Base-by-base conservation (phyloP, 169 alveolate species). In the Babesia ovata region DNA sequence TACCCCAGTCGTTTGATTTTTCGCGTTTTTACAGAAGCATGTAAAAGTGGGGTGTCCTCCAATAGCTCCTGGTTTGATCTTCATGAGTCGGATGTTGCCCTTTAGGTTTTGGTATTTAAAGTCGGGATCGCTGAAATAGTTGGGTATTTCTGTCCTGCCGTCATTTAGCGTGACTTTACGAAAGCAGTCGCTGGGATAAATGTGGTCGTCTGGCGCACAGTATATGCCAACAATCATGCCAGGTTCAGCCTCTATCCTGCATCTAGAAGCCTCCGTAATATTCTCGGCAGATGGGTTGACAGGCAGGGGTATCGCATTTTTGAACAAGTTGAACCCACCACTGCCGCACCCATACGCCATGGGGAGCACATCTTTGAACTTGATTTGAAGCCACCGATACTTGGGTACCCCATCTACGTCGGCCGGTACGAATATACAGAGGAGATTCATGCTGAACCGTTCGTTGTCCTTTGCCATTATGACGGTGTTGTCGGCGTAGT, bases 101-200 rank as follows among this genome's bases (percentile, higher is more conserved):
- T 13, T 19, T 10, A 8, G 12, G 16, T 24, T 54, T 13, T 8
- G 7, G 44, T 56, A 42, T 11, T 24, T 61, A 58, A 71, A 59
- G n/a, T 62, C 44, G 61, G n/a, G 9, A 9, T 59, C 81, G 14
- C 39, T 29, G 8, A 71, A 4, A 24, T 16, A 50, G 48, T 8
- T 19, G 10, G 53, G 0, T 24, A 12, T 63, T 48, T 7, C 28
- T 10, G 13, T 60, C 26, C 19, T 53, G 9, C 39, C 4, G 12
- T 24, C 19, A 10, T 12, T 57, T 11, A 8, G 24, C 17, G 7
- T 8, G 12, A 58, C 70, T 57, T 56, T 70, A 7, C 44, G 44
- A 49, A 71, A 71, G 62, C 81, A 71, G 70, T 71, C 50, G 19
- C 22, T 48, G 19, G 81, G 81, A 61, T 57, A 56, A 10, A 58